Evolutionary conservation across 495 filamentous ascomycete genomes (phyloP), one percentile per base, ranked within the genome.

Genomic region (Polyplosphaeria fusca): DNA sequence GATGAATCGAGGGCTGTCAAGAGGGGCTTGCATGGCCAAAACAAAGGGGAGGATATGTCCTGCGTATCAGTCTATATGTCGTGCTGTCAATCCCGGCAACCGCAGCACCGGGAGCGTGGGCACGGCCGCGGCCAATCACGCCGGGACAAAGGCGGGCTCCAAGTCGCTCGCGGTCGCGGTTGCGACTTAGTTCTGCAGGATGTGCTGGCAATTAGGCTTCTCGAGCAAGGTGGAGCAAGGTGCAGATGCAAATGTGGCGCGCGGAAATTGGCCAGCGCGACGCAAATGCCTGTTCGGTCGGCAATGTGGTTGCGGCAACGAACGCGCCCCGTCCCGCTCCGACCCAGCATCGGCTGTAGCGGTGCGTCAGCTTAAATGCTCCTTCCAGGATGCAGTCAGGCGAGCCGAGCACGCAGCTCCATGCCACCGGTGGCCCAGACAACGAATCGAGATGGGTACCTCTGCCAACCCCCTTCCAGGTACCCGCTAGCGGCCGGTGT

Each of bases 61-160:
- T 40, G 22, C 23, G 20, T n/a, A n/a, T n/a, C n/a, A n/a, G n/a
- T n/a, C 41, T 56, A 56, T 56, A 56, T 56, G 43, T 47, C 43
- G 37, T 55, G 40, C 52, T 55, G 47, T 12, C 20, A n/a, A n/a
- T n/a, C n/a, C n/a, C n/a, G n/a, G n/a, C n/a, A n/a, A n/a, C n/a
- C 37, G 3, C n/a, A n/a, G n/a, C n/a, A n/a, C n/a, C n/a, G n/a
- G n/a, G n/a, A n/a, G n/a, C n/a, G n/a, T n/a, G n/a, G n/a, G n/a
- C n/a, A n/a, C n/a, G n/a, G 30, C 7, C 30, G 30, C 30, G 30
- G 7, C 30, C 30, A 35, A 7, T 35, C 30, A 35, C 30, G 14
- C 30, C n/a, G n/a, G n/a, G n/a, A n/a, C n/a, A n/a, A n/a, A n/a
- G n/a, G n/a, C n/a, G n/a, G 30, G 30, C 7, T 35, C 14, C 7